These are phyloP conservation scores for Jatropha curcas DNA, from an alignment of 345 rosid genomes.

Conservation along the genomic window DNA sequence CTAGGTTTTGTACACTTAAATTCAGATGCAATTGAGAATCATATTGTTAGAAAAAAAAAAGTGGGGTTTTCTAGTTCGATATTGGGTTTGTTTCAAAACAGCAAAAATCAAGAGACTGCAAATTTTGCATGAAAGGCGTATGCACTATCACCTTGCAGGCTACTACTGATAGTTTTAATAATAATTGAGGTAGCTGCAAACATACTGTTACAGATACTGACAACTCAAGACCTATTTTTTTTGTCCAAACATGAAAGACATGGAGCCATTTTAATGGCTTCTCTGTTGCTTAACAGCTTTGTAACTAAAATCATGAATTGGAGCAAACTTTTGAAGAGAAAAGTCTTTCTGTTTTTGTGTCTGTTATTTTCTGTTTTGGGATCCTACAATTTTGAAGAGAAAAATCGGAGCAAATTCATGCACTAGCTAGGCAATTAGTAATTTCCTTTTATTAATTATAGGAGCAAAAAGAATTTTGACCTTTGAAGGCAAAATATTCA, in stretches of 20 bases:
- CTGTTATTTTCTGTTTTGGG: no score
- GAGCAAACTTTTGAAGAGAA: not conserved
- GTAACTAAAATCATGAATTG: not conserved
- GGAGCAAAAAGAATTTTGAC: not conserved
- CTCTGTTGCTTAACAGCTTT: not conserved
- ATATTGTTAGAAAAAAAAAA: no score
- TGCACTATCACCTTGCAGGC: no score
- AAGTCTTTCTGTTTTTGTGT: no score
- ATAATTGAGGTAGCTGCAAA: slow-evolving; percentile 15
- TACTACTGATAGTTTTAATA: not conserved
- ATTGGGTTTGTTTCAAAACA: not conserved
- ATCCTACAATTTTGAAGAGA: not conserved
- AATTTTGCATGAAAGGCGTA: slow-evolving; percentile 29
- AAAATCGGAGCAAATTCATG: no score
- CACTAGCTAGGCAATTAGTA: no score
- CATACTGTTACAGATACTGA: slow-evolving; percentile 21
- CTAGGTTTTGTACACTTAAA: no score
- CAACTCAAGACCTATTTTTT: slow-evolving; percentile 20
- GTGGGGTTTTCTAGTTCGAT: no score
- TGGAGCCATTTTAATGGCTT: slow-evolving; percentile 26
- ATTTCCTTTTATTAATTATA: no score
- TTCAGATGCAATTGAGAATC: no score
- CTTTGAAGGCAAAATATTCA: not conserved
- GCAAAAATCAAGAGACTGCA: slow-evolving; percentile 12
- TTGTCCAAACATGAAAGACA: not conserved